Conservation (phyloP, 331 rosid genomes). For the Dryas integrifolia region DNA sequence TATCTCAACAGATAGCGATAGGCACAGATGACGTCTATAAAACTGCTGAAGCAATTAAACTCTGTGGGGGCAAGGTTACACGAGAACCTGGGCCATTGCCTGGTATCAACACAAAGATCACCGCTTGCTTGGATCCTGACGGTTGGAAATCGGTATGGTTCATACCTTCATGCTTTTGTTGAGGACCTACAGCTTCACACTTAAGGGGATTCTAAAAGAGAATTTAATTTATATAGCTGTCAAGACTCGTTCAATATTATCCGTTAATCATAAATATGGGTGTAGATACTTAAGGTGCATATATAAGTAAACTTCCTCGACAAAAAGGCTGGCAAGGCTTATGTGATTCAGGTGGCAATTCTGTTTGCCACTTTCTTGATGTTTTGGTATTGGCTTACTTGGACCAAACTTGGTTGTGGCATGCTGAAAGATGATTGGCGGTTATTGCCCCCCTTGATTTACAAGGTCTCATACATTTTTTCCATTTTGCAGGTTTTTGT, state of each 20-base stretch:
- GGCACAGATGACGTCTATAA: slow-evolving; percentile 88
- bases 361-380: not conserved
- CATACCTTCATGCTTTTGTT: slow-evolving; percentile 9
- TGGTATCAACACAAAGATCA: slow-evolving; percentile 72
- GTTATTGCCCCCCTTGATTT: not conserved
- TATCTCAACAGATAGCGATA: slow-evolving; percentile 61
- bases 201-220: not conserved
- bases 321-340: too few relatives aligned
- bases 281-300: too few relatives aligned
- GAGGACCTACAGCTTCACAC: not conserved
- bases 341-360: too few relatives aligned
- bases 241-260: too few relatives aligned
- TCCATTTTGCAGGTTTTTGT: slow-evolving; percentile 74
- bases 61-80: slow-evolving; percentile 77
- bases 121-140: slow-evolving; percentile 90
- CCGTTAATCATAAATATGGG: too few relatives aligned
- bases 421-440: not conserved
- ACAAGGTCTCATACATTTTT: not conserved
- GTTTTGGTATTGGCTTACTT: not conserved
- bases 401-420: not conserved
- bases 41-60: slow-evolving; percentile 91
- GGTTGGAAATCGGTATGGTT: slow-evolving; percentile 92
- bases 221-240: not conserved
- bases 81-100: slow-evolving; percentile 88
- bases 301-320: too few relatives aligned